phyloP scores from a whole-genome alignment of 345 rosid species.

The Syzygium aromaticum region DNA sequence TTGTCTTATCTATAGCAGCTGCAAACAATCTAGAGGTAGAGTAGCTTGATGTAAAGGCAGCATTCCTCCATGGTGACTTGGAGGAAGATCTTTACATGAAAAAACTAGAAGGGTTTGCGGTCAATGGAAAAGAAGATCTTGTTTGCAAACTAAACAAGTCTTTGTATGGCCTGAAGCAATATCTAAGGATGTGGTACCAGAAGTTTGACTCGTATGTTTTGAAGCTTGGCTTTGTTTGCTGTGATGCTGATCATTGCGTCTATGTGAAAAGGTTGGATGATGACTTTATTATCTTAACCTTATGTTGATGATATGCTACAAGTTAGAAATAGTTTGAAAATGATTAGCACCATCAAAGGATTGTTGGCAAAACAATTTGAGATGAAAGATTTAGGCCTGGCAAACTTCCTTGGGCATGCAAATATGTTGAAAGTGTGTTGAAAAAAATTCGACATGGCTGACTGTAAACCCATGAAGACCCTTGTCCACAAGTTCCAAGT shows the following conservation, averaged over 20 bases:
- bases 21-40: too few species aligned
- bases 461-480: neutral
- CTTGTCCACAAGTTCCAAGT: neutral
- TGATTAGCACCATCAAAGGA: neutral
- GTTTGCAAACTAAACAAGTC: neutral
- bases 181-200: neutral
- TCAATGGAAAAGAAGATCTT: too few species aligned
- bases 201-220: neutral
- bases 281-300: too few species aligned
- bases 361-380: accelerated
- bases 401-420: neutral
- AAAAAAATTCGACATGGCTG: neutral
- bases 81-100: too few species aligned
- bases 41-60: too few species aligned
- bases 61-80: too few species aligned
- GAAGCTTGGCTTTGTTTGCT: neutral
- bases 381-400: neutral
- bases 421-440: neutral
- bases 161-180: neutral
- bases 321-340: too few species aligned
- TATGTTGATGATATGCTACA: neutral
- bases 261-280: neutral
- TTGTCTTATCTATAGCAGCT: too few species aligned
- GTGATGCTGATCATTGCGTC: neutral
- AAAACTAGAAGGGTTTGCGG: too few species aligned